Evolutionary conservation across 495 filamentous ascomycete genomes (phyloP).

Genomic region (Penicillium turbatum): DNA sequence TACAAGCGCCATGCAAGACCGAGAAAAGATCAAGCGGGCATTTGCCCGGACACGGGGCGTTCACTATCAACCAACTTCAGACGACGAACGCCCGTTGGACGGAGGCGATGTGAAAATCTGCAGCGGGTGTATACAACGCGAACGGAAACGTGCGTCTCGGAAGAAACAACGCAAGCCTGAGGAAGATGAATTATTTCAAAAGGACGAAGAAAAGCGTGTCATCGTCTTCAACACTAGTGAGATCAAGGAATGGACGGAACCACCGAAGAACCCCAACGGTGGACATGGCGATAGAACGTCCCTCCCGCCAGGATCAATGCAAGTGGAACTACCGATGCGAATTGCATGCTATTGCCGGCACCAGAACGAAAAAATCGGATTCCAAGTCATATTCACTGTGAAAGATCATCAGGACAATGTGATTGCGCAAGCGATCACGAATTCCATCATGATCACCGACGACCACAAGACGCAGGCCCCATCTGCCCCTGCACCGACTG

Average conservation of each 20-base stretch:
- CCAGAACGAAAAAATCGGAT: slow-evolving; percentile 85
- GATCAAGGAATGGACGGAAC: slow-evolving; percentile 75
- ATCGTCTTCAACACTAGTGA: slow-evolving; percentile 95
- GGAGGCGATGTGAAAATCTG: slow-evolving; percentile 87
- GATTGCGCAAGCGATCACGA: slow-evolving; percentile 78
- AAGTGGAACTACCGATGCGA: slow-evolving; percentile 84
- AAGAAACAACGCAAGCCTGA: slow-evolving; percentile 85
- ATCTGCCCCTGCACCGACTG: slow-evolving; percentile 32
- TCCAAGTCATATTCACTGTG: slow-evolving; percentile 90
- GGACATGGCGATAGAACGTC: slow-evolving; percentile 32
- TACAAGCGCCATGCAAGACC: slow-evolving; percentile 85
- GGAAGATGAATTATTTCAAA: slow-evolving; percentile 73
- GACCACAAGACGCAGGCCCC: slow-evolving; percentile 83
- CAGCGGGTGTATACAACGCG: slow-evolving; percentile 72
- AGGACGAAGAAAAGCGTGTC: slow-evolving; percentile 71
- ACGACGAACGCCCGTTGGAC: slow-evolving; percentile 69
- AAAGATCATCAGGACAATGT: slow-evolving; percentile 71
- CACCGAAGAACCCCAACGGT: slow-evolving; percentile 37
- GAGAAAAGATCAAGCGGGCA: slow-evolving; percentile 56
- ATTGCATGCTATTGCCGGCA: slow-evolving; percentile 97
- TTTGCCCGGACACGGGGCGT: slow-evolving; percentile 60
- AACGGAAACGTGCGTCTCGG: slow-evolving; percentile 81
- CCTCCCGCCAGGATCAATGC: slow-evolving; percentile 58
- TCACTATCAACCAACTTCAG: slow-evolving; percentile 32
- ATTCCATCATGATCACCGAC: slow-evolving; percentile 90